These are phyloP conservation scores for Syzygium aqueum DNA, from an alignment of 345 rosid genomes.

Conservation along the genomic window DNA sequence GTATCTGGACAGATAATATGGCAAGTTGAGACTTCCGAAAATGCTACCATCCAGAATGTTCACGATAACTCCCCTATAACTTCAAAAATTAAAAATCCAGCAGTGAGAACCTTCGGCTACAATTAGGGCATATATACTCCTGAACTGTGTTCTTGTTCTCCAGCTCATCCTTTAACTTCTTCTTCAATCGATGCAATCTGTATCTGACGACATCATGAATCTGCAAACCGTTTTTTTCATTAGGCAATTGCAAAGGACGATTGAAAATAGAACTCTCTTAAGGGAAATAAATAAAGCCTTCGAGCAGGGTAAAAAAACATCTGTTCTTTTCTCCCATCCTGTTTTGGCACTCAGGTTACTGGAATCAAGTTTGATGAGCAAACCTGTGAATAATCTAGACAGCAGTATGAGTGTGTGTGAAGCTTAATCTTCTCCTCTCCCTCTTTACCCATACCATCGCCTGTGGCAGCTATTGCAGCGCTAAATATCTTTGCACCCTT, in stretches of 20 bases:
- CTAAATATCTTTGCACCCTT: conserved; percentile 72
- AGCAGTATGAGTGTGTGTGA: conserved; percentile 85
- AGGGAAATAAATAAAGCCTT: not conserved
- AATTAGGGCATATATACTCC: conserved; percentile 84
- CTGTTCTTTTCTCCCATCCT: not conserved
- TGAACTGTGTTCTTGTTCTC: conserved; percentile 86
- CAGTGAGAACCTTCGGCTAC: conserved; percentile 56
- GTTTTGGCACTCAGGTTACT: not conserved
- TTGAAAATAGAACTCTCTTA: not conserved
- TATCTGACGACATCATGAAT: conserved; percentile 73
- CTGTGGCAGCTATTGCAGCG: conserved; percentile 70
- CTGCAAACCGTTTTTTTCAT: conserved; percentile 27
- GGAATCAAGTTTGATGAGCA: not conserved
- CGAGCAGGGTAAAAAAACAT: not conserved
- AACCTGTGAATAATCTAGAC: conserved; percentile 88
- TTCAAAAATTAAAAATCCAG: not conserved
- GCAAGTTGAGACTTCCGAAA: not conserved
- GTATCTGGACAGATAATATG: conserved; percentile 41
- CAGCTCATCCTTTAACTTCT: conserved; percentile 72
- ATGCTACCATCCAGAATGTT: not conserved
- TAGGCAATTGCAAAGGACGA: not conserved
- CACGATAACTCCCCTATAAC: not conserved
- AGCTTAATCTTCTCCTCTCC: conserved; percentile 82
- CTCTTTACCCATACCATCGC: conserved; percentile 41
- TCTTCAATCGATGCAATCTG: conserved; percentile 66